Evolutionary conservation across 2,329 filamentous ascomycete species (phyloP).

Genomic region (Hyphodiscus sp.): DNA sequence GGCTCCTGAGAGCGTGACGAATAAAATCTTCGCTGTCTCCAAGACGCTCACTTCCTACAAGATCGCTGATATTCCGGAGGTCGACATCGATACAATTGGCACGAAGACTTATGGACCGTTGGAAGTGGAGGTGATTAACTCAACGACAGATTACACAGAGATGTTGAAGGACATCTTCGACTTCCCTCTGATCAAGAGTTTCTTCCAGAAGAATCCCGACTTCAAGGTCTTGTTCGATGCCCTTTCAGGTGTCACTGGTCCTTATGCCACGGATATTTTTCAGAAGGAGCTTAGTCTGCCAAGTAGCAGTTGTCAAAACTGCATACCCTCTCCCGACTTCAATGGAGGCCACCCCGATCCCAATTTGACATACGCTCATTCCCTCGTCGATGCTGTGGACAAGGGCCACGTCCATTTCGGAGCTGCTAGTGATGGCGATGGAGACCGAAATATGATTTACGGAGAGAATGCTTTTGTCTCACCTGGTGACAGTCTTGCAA

Average conservation of each 20-base stretch:
- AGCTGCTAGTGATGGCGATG: constrained; percentile 92
- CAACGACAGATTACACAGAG: constrained; percentile 80
- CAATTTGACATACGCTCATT: constrained; percentile 95
- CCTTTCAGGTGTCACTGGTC: constrained; percentile 88
- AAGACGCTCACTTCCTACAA: constrained; percentile 91
- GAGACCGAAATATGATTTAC: constrained; percentile 99
- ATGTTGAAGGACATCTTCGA: constrained; percentile 99
- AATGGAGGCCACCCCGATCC: constrained; percentile 96
- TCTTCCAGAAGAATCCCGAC: constrained; percentile 78
- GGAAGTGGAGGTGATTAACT: constrained; percentile 94
- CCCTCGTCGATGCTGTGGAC: constrained; percentile 88
- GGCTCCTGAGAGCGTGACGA: constrained; percentile 91
- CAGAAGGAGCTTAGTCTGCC: constrained; percentile 85
- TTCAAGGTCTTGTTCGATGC: constrained; percentile 98
- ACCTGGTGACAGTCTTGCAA: constrained; percentile 92
- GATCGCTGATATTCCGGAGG: constrained; percentile 75
- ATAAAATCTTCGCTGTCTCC: constrained; percentile 93
- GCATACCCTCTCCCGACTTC: constrained; percentile 87
- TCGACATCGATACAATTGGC: constrained; percentile 80
- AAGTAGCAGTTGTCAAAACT: constrained; percentile 78
- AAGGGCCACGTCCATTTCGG: constrained; percentile 90
- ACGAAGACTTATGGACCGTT: constrained; percentile 76
- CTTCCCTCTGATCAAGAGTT: constrained; percentile 90
- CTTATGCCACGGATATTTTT: constrained; percentile 93
- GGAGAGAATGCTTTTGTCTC: constrained; percentile 95